A percentile compares a stretch with the other conserved stretches of the same genome.
Conservation (phyloP, 106 monocot species). For the Acanthochlamys bracteata region DNA sequence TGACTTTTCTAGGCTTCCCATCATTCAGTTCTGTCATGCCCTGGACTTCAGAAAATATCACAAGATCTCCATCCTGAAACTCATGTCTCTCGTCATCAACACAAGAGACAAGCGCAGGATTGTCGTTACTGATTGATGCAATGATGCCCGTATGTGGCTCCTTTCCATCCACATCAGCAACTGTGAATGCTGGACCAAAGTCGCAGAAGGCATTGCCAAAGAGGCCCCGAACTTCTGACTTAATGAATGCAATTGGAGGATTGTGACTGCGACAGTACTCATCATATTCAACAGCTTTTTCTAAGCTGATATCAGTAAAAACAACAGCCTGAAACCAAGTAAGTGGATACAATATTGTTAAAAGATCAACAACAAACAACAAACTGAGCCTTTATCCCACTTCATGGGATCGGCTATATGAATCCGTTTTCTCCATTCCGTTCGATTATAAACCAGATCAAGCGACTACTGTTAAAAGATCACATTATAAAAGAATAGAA, state of each 20-base stretch:
- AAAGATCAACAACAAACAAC: too few relatives aligned
- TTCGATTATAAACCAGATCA: too few relatives aligned
- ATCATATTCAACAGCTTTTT: constrained; percentile 74
- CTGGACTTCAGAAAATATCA: constrained; percentile 77
- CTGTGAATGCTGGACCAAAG: constrained; percentile 90
- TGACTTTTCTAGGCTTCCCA: constrained; percentile 81
- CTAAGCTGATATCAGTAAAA: constrained; percentile 77
- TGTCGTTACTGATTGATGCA: constrained; percentile 74
- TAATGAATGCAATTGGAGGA: constrained; percentile 89
- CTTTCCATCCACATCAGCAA: constrained; percentile 86
- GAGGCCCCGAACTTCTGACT: constrained; percentile 83
- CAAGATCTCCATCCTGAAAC: constrained; percentile 92
- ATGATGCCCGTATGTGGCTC: constrained; percentile 90
- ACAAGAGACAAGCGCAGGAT: constrained; percentile 62
- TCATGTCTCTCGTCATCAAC: constrained; percentile 90
- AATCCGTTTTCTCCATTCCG: too few relatives aligned
- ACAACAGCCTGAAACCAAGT: constrained; percentile 56
- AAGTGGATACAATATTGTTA: too few relatives aligned
- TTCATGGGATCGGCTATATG: too few relatives aligned
- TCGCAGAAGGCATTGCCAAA: constrained; percentile 90
- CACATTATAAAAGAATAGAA: too few relatives aligned
- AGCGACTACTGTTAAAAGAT: too few relatives aligned
- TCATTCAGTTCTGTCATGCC: constrained; percentile 93
- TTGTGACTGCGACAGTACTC: constrained; percentile 71
- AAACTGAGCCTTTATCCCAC: too few relatives aligned